These are phyloP conservation scores for Ustilago bromivora DNA, from an alignment of 1,284 basidiomycete genomes.

Conservation along the genomic window DNA sequence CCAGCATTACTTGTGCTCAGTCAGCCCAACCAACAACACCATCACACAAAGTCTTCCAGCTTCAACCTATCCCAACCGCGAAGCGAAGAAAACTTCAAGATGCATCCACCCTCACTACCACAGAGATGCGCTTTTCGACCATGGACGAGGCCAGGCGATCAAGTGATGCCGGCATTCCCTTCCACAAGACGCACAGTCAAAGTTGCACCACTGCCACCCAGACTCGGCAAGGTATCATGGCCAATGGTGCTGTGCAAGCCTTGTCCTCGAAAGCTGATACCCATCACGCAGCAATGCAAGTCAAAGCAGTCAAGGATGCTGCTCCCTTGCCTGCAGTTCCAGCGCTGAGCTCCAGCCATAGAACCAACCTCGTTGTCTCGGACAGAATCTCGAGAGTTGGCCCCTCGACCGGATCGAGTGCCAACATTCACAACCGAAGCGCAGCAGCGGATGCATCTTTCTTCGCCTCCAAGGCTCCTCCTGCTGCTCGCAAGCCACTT, in stretches of 20 bases:
- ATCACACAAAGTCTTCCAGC: constrained; percentile 21
- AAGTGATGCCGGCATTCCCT: constrained; percentile 27
- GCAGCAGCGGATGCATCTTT: constrained; percentile 6
- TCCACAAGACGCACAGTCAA: neutral
- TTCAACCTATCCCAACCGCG: constrained; percentile 30
- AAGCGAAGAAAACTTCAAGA: constrained; percentile 42
- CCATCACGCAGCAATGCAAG: neutral
- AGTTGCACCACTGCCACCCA: neutral
- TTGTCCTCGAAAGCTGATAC: neutral
- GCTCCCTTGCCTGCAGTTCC: neutral
- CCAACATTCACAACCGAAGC: neutral
- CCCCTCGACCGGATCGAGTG: neutral
- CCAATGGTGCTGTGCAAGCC: neutral
- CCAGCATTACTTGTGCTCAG: neutral
- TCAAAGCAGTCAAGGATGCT: neutral
- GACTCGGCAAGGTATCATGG: neutral
- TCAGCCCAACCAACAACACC: neutral
- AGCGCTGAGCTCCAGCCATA: constrained; percentile 9
- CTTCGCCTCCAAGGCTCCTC: constrained; percentile 15
- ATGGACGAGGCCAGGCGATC: constrained; percentile 19
- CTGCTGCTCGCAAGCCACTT: constrained; percentile 25
- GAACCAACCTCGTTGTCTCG: constrained; percentile 2
- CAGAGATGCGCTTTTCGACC: neutral
- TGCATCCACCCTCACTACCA: neutral
- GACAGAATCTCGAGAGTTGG: neutral